Evolutionary conservation across 2,329 filamentous ascomycete genomes (phyloP).

Genomic region (Aspergillus ochraceus): DNA sequence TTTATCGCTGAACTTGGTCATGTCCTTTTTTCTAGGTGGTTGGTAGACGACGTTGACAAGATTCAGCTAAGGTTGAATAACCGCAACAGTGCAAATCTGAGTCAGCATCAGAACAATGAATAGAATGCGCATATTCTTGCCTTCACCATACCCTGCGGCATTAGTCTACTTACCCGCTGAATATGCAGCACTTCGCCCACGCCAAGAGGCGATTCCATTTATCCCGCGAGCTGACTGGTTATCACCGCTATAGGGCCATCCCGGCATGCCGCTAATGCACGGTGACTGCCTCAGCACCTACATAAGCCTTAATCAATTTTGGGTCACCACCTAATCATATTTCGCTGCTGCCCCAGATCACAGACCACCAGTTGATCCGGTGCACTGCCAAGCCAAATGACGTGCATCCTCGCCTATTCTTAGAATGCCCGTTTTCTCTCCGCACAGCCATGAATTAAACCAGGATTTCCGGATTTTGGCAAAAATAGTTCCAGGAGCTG

Average conservation of each 20-base stretch:
- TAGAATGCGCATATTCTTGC: not conserved
- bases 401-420: not conserved
- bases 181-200: not conserved
- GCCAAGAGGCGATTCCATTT: not conserved
- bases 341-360: not conserved
- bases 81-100: not conserved
- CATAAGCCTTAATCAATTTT: not conserved
- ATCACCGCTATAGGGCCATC: not conserved
- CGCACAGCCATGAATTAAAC: not conserved
- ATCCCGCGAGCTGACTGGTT: not conserved
- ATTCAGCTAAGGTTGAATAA: not conserved
- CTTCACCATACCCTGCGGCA: not conserved
- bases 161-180: not conserved
- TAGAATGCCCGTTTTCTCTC: not conserved
- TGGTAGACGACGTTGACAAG: not conserved
- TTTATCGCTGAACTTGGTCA: not conserved
- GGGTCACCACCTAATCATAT: not conserved
- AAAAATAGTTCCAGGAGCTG: not conserved
- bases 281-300: not conserved
- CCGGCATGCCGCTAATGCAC: not conserved
- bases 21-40: not conserved
- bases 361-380: not conserved
- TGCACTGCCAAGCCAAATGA: not conserved
- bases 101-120: not conserved
- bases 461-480: not conserved